These are phyloP conservation scores for Hemerocallis citrina DNA, from an alignment of 106 monocot species.

Conservation along the genomic window DNA sequence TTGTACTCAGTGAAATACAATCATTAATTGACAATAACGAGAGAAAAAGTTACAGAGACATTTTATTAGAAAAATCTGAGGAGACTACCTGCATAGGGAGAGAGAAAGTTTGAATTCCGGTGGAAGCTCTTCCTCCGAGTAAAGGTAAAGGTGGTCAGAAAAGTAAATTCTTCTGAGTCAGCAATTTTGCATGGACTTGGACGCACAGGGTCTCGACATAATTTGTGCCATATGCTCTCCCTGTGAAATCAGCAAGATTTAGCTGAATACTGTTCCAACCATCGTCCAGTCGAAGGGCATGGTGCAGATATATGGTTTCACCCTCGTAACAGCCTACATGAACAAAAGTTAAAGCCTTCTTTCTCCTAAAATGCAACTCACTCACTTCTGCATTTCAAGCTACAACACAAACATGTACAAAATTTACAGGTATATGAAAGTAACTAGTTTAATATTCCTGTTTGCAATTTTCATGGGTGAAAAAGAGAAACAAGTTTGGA, in stretches of 20 bases:
- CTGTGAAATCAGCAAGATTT: slow-evolving; percentile 83
- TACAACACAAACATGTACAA: too few relatives aligned
- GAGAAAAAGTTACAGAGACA: too few relatives aligned
- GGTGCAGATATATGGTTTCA: slow-evolving; percentile 96
- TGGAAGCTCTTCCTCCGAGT: slow-evolving; percentile 96
- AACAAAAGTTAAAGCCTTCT: neutral
- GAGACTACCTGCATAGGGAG: slow-evolving; percentile 75
- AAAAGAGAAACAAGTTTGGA: too few relatives aligned
- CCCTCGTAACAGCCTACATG: slow-evolving; percentile 69
- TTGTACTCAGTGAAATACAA: neutral
- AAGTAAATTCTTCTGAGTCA: slow-evolving; percentile 91
- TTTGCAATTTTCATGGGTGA: too few relatives aligned
- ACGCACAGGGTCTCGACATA: slow-evolving; percentile 93
- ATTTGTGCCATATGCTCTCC: slow-evolving; percentile 95
- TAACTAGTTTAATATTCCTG: too few relatives aligned
- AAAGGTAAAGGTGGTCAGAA: slow-evolving; percentile 84
- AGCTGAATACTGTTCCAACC: slow-evolving; percentile 97
- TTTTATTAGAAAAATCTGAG: neutral
- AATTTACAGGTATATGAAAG: too few relatives aligned
- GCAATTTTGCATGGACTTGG: slow-evolving; percentile 96
- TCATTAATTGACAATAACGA: too few relatives aligned
- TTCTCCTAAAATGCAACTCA: neutral
- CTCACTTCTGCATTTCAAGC: neutral
- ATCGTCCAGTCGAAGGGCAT: slow-evolving; percentile 87
- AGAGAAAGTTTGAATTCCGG: slow-evolving; percentile 91